These are phyloP conservation scores for Mortierella sp. DNA, from an alignment of 371 early-diverging fungal genomes.

Conservation along the genomic window DNA sequence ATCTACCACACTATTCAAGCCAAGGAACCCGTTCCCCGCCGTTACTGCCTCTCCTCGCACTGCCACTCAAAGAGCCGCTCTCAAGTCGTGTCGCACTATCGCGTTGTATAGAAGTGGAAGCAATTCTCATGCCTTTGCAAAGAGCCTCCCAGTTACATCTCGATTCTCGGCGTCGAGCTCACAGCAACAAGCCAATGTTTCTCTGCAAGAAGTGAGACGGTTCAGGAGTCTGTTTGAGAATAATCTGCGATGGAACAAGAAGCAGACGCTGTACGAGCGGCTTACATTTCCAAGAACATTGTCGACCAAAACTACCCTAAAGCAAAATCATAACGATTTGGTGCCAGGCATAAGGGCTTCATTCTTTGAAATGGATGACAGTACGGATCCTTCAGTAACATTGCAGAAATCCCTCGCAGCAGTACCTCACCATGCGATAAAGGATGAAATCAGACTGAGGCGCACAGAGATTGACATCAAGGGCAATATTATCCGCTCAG, in stretches of 20 bases:
- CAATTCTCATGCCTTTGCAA: not conserved
- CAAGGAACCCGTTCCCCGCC: not conserved
- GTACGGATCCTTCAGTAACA: slow-evolving; percentile 9
- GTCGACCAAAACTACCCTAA: slow-evolving; percentile 8
- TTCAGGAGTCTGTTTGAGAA: not conserved
- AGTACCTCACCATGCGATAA: slow-evolving; percentile 22
- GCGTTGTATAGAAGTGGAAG: not conserved
- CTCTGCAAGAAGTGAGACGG: not conserved
- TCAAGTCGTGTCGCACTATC: not conserved
- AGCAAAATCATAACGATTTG: slow-evolving; percentile 3
- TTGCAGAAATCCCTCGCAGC: slow-evolving; percentile 31
- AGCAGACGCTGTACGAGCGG: not conserved
- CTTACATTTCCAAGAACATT: not conserved
- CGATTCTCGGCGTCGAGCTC: not conserved
- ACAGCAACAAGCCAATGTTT: not conserved
- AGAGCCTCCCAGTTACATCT: not conserved
- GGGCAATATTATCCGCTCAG: slow-evolving; percentile 71
- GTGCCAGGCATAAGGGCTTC: not conserved
- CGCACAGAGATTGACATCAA: slow-evolving; percentile 74
- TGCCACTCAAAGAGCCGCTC: not conserved
- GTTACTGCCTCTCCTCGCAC: not conserved
- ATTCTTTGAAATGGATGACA: slow-evolving; percentile 12
- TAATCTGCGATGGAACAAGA: slow-evolving; percentile 1
- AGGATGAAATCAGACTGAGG: slow-evolving; percentile 45
- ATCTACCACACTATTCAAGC: not conserved